Evolutionary conservation across 768 basidiomycete species (phyloP), one percentile per base, ranked within the genome.

Genomic region (Serpula lacrymans): DNA sequence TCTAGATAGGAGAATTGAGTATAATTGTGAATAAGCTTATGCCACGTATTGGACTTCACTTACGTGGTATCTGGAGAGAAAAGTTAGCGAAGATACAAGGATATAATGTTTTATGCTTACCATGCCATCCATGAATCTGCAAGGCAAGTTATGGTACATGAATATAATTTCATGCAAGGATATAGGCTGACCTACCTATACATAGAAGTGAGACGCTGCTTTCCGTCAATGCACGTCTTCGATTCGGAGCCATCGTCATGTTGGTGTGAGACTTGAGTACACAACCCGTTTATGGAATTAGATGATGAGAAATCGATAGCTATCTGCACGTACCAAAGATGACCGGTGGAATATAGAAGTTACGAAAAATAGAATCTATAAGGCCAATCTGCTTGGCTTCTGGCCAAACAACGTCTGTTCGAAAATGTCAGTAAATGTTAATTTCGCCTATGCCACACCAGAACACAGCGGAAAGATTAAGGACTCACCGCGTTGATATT

Each of bases 301-400:
- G 44, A 24, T n/a, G n/a, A n/a, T n/a, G n/a, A n/a, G n/a, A n/a
- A n/a, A n/a, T n/a, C n/a, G n/a, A n/a, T n/a, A n/a, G n/a, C n/a
- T n/a, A 22, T 23, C 1, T 7, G 9, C 1, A 4, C 72, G n/a
- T 46, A 80, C 80, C 72, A 46, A 91, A 89, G 8, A 91, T 82
- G 17, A 91, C 70, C 0, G 88, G 84, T 0, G 88, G 88, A 7
- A 91, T 74, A 41, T 87, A 88, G 45, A 80, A 88, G 53, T 88
- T 88, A 31, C 83, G 79, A 45, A 86, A 77, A 9, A 89, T 70
- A 2, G 84, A 86, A 55, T 90, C 88, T 29, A 91, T 78, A 20
- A 91, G 69, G 1, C 78, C 77, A 16, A 81, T 74, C 57, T 88
- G 85, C 59, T 89, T 88, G 3, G 67, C 50, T 45, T 86, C 82